Percentiles rank a stretch among this genome's conserved stretches.
These are phyloP conservation scores for Pyricularia grisea DNA, from an alignment of 2,329 filamentous ascomycete genomes.

Conservation along the genomic window DNA sequence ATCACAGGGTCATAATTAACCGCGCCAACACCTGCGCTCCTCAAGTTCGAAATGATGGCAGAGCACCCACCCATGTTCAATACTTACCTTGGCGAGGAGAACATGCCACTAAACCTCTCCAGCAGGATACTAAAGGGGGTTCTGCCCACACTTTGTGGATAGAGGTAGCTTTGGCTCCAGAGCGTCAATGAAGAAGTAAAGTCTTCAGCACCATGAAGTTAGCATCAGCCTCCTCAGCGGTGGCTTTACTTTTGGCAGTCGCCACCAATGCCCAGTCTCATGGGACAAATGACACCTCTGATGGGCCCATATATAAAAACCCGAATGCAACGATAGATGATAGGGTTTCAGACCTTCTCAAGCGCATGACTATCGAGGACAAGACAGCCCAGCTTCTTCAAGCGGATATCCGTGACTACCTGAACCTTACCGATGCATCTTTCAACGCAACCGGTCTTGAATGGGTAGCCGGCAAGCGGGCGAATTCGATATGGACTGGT, in stretches of 20 bases:
- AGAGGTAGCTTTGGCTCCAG: neutral
- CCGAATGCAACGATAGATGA: constrained; percentile 51
- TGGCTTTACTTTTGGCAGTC: neutral
- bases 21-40: neutral
- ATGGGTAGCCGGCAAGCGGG: constrained; percentile 55
- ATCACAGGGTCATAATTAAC: neutral
- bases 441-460: constrained; percentile 60
- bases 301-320: constrained; percentile 47
- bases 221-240: neutral
- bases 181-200: neutral
- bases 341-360: constrained; percentile 57
- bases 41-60: neutral
- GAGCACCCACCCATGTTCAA: neutral
- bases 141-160: neutral
- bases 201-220: neutral
- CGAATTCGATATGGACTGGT: constrained; percentile 65
- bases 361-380: constrained; percentile 65
- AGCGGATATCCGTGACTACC: constrained; percentile 64
- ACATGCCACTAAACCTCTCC: neutral
- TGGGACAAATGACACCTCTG: neutral
- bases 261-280: neutral
- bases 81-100: neutral
- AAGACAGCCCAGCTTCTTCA: constrained; percentile 63
- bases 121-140: neutral
- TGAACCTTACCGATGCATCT: constrained; percentile 56